Base-by-base conservation (phyloP, 2,329 filamentous ascomycete species). In the Botrytis fragariae region DNA sequence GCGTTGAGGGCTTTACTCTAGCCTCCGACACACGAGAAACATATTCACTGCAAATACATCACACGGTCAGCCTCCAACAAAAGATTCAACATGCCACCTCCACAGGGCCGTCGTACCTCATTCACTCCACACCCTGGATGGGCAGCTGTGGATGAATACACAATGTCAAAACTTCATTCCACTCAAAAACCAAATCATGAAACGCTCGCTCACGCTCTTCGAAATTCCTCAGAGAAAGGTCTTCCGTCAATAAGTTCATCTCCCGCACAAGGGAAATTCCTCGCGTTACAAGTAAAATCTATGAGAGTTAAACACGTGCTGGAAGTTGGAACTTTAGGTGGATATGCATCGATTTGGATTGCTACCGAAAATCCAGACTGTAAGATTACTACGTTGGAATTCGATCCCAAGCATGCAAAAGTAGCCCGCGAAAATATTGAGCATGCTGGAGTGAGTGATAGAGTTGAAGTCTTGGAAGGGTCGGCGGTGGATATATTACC, bases 271-370 rank as follows among this genome's bases (percentile, higher is more conserved):
- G 84, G 83, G 44, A 82, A 83, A 72, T 82, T 81, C 64, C 79
- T 86, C 14, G 79, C 83, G 18, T 76, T 85, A 22, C 83, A 84
- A 62, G 80, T 80, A 69, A 80, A 81, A 63, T 74, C 83, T 48
- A 80, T 81, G 1, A 75, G 78, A 35, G 82, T 81, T 54, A 82
- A 82, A 71, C 77, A 80, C 7, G 81, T 85, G 3, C 84, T 89
- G 51, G 87, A 90, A 77, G 81, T 89, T 65, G 87, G 87, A 37
- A 88, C 86, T 0, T 78, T 89, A 39, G 87, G 87, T 20, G 87
- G 84, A 12, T 89, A 87, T 78, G 84, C 84, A 1, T 83, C 85
- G 22, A 86, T 88, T 29, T 57, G 45, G 29, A 57, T 68, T 54
- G 64, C 64, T 14, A 68, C 45, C 14, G 45, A 68, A 32, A 68